These are phyloP conservation scores for Hypoxylon sp. DNA, from an alignment of 2,329 filamentous ascomycete genomes.

Conservation along the genomic window DNA sequence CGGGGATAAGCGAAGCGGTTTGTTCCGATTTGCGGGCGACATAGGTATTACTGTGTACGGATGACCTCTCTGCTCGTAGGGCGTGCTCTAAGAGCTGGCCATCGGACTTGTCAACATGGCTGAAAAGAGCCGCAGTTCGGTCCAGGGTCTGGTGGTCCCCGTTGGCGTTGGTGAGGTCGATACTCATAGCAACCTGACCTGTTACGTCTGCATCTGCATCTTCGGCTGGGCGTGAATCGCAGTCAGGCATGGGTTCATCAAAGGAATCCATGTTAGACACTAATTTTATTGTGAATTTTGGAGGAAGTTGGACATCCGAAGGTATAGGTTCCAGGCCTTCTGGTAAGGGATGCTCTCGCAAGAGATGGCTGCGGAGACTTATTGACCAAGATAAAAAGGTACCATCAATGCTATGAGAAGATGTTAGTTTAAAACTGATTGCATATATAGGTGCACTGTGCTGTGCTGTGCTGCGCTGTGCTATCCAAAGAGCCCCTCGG, in stretches of 20 bases:
- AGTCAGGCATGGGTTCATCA: conserved; percentile 27
- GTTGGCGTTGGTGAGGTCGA: conserved; percentile 1
- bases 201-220: not conserved
- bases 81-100: conserved; percentile 36
- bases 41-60: conserved; percentile 22
- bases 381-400: conserved; percentile 81
- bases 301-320: conserved; percentile 75
- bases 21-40: conserved; percentile 40
- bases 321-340: conserved; percentile 74
- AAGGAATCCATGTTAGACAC: conserved; percentile 33
- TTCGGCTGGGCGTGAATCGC: conserved; percentile 2
- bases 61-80: conserved; percentile 32
- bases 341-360: conserved; percentile 74
- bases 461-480: too few species aligned
- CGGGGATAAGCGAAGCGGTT: conserved; percentile 28
- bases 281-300: conserved; percentile 71
- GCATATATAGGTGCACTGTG: too few species aligned
- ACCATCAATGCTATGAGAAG: conserved; percentile 73
- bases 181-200: conserved; percentile 5
- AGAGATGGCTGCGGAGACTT: conserved; percentile 70
- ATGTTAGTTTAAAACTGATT: conserved; percentile 17
- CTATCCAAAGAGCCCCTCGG: too few species aligned
- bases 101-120: conserved; percentile 40
- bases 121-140: conserved; percentile 42
- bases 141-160: conserved; percentile 32